phyloP scores from a whole-genome alignment of 2,329 filamentous ascomycete genomes.

The Ambrosiella cleistominuta region DNA sequence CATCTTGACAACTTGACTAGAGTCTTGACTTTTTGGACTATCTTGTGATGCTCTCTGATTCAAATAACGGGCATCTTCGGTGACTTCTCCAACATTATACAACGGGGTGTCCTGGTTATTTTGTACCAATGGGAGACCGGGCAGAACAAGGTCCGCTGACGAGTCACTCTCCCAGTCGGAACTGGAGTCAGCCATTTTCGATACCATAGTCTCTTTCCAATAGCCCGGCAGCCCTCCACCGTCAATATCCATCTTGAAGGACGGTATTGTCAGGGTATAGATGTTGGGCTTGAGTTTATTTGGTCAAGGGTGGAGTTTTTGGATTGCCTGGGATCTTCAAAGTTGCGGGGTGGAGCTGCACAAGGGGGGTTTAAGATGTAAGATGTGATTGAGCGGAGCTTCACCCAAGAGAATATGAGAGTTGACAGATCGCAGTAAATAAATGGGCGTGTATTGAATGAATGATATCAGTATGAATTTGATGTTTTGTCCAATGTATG shows the following conservation, averaged over 20 bases:
- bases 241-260: background rate
- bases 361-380: too few species aligned
- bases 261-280: background rate
- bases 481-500: too few species aligned
- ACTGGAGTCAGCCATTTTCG: background rate
- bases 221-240: background rate
- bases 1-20: constrained; percentile 21
- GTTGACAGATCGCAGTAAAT: too few species aligned
- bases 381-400: too few species aligned
- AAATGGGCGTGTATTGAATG: too few species aligned
- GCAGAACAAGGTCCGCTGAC: background rate
- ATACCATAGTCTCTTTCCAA: too few species aligned
- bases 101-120: background rate
- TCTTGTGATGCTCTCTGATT: too few species aligned
- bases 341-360: too few species aligned
- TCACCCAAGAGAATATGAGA: too few species aligned
- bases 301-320: too few species aligned
- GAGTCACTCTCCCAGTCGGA: background rate
- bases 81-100: background rate
- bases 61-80: background rate
- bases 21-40: background rate
- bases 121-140: background rate
- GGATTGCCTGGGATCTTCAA: too few species aligned
- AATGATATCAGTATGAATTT: too few species aligned
- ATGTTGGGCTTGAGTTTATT: background rate